Conservation (phyloP, 2,329 filamentous ascomycete species). For the Phialophora tarda region DNA sequence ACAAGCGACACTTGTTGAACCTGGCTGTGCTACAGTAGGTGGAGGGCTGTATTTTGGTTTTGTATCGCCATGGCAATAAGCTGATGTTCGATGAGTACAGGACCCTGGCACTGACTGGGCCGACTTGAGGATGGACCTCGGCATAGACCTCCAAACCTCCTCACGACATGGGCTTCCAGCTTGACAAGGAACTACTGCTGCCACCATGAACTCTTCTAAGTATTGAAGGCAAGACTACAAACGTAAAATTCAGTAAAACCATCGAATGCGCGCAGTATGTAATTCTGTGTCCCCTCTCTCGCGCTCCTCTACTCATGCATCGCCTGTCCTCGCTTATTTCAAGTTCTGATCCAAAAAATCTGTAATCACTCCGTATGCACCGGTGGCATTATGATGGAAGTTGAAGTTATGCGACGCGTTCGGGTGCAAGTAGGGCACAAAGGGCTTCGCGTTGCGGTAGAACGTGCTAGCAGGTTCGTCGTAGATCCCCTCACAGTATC, state of each 20-base stretch:
- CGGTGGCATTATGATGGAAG: constrained; percentile 40
- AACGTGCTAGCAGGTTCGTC: constrained; percentile 35
- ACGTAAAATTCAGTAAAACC: too few relatives aligned
- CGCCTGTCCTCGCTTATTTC: background rate
- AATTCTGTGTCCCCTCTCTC: too few relatives aligned
- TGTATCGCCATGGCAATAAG: background rate
- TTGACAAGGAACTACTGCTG: too few relatives aligned
- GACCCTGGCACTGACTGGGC: too few relatives aligned
- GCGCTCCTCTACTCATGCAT: too few relatives aligned
- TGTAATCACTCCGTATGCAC: constrained; percentile 40
- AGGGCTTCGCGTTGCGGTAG: constrained; percentile 39
- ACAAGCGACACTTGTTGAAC: background rate
- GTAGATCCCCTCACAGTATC: constrained; percentile 38
- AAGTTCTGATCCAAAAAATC: constrained; percentile 24
- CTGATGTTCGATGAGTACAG: background rate
- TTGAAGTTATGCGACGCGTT: constrained; percentile 41
- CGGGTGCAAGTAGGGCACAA: constrained; percentile 37
- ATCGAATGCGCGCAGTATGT: too few relatives aligned
- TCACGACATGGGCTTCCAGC: background rate
- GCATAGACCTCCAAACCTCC: background rate
- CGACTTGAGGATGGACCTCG: background rate
- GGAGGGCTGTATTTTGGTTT: background rate
- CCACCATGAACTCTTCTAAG: too few relatives aligned
- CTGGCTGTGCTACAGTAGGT: too few relatives aligned
- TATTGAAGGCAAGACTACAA: too few relatives aligned